Conservation (phyloP, 257 asterid species). For the Plectranthus barbatus region DNA sequence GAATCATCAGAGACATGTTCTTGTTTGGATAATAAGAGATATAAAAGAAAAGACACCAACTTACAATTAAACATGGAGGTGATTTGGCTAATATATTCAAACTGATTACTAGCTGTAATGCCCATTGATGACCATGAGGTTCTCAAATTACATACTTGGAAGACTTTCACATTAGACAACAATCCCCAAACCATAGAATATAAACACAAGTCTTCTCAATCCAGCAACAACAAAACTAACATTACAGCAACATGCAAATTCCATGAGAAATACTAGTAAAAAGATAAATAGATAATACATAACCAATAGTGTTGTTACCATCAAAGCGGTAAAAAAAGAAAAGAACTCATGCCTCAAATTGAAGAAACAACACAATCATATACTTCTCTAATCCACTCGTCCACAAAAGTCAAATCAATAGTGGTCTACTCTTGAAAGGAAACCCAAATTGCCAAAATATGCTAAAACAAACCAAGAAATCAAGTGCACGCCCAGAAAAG, state of each 20-base stretch:
- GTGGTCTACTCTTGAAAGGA: neutral
- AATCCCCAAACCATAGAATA: neutral
- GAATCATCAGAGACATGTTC: neutral
- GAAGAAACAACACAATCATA: neutral
- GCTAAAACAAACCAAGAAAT: neutral
- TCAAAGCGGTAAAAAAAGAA: neutral
- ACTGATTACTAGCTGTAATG: neutral
- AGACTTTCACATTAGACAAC: neutral
- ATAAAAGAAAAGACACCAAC: neutral
- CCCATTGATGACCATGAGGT: neutral
- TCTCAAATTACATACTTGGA: neutral
- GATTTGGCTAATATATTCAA: neutral
- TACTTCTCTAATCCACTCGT: slow-evolving; percentile 4
- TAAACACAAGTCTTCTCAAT: neutral
- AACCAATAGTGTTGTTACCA: neutral
- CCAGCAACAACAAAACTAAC: slow-evolving; percentile 1
- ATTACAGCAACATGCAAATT: slow-evolving; percentile 11
- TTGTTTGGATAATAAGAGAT: neutral
- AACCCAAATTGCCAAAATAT: slow-evolving; percentile 7
- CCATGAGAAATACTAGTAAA: neutral
- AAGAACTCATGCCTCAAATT: neutral
- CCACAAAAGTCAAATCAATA: slow-evolving; percentile 10
- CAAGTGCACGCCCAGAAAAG: neutral
- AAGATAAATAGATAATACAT: neutral
- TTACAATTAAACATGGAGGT: neutral